Evolutionary conservation across 768 basidiomycete genomes (phyloP).

Genomic region (Agrocybe chaxingu): DNA sequence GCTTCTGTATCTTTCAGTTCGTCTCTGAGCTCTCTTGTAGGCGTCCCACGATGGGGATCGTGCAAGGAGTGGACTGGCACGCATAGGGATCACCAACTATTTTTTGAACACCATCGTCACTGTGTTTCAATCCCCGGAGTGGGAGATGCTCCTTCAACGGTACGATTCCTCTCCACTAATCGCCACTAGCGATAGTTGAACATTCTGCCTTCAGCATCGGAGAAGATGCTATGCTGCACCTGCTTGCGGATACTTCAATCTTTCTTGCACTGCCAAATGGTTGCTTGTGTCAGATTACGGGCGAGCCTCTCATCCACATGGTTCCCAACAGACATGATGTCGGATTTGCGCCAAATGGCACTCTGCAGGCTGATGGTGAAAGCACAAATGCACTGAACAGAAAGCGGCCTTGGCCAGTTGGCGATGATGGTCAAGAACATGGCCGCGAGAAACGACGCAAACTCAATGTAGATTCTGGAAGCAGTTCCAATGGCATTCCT

Average conservation of each 20-base stretch:
- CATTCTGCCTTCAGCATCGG: constrained; percentile 57
- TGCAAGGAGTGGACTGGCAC: constrained; percentile 35
- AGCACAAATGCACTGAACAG: not conserved
- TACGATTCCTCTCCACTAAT: constrained; percentile 19
- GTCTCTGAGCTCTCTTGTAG: constrained; percentile 13
- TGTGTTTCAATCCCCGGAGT: constrained; percentile 59
- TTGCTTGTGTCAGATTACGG: constrained; percentile 82
- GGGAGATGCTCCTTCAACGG: constrained; percentile 66
- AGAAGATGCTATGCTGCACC: constrained; percentile 69
- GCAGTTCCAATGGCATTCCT: not conserved
- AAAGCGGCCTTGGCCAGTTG: constrained; percentile 9
- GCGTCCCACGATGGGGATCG: constrained; percentile 30
- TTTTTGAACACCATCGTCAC: constrained; percentile 77
- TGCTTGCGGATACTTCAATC: constrained; percentile 71
- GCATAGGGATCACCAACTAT: constrained; percentile 49
- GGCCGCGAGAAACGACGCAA: constrained; percentile 29
- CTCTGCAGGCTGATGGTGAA: not conserved
- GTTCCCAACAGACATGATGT: constrained; percentile 16
- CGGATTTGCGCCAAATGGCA: not conserved
- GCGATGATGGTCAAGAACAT: constrained; percentile 8
- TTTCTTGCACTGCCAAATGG: constrained; percentile 80
- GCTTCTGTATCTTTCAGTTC: not conserved
- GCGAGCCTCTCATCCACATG: constrained; percentile 55
- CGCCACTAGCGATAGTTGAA: not conserved
- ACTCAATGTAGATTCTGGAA: constrained; percentile 6